These are phyloP conservation scores for Gonapodya prolifera DNA, from an alignment of 192 early-diverging fungal genomes.

Conservation along the genomic window DNA sequence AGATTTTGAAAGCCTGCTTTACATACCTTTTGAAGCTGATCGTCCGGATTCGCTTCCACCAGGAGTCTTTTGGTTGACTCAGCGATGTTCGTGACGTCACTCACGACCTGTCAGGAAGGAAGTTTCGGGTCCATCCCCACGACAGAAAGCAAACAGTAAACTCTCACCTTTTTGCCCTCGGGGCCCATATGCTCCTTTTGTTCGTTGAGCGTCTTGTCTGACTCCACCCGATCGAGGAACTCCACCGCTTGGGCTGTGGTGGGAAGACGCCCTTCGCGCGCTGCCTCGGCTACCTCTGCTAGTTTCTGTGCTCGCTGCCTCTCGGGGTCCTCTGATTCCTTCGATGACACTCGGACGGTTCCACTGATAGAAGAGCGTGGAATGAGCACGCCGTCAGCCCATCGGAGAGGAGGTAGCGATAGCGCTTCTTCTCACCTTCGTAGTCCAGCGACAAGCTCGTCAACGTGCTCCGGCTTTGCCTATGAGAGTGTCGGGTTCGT, in stretches of 20 bases:
- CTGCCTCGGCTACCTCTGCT: background rate
- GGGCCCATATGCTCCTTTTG: slow-evolving; percentile 20
- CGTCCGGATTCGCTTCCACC: slow-evolving; percentile 25
- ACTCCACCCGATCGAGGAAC: slow-evolving; percentile 22
- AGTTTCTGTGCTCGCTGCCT: background rate
- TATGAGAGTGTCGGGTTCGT: too few species aligned
- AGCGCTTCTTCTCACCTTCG: background rate
- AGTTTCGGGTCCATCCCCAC: too few species aligned
- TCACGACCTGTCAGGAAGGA: slow-evolving; percentile 19
- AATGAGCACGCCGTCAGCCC: background rate
- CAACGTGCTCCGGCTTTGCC: background rate
- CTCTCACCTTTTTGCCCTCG: slow-evolving; percentile 25
- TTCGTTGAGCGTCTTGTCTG: slow-evolving; percentile 15
- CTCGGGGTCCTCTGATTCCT: background rate
- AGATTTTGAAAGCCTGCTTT: background rate
- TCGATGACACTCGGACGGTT: background rate
- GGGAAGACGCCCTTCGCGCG: slow-evolving; percentile 30
- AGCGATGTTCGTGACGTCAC: slow-evolving; percentile 22
- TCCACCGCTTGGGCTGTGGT: slow-evolving; percentile 22
- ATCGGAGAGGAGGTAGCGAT: background rate
- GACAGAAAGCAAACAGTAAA: too few species aligned
- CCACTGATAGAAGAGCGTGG: background rate
- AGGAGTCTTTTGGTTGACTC: slow-evolving; percentile 21
- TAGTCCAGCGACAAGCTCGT: background rate
- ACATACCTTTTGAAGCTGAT: slow-evolving; percentile 25